Evolutionary conservation across 495 filamentous ascomycete species (phyloP), one percentile per base, ranked within the genome.

Genomic region (Immersiella caudata): DNA sequence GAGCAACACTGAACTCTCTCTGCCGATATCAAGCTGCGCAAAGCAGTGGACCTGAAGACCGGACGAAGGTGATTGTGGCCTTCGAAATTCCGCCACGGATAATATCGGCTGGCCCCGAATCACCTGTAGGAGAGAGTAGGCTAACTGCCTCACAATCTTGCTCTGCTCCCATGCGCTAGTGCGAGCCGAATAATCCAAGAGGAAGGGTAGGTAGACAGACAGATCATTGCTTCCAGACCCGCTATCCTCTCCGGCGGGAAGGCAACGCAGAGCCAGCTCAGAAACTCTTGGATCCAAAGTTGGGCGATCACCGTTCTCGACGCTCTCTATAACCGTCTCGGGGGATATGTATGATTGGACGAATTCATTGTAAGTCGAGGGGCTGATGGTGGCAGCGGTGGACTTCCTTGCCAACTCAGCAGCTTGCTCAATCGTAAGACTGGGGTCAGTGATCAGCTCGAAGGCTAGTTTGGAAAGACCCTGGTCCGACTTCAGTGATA

Each of bases 141-240:
- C 89, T 25, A 92, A 70, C 22, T 76, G 73, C 20, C 91, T 80
- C 33, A 86, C 74, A 0, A 58, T 24, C 16, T 80, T 82, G 61
- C 88, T 88, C 14, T 81, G 68, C 62, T 81, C 81, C 91, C 91
- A 94, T 3, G 88, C 87, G 67, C 86, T 91, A 46, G 81, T 81
- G 46, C 86, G 81, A 6, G 78, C 61, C 40, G 84, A 85, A 66
- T 83, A 87, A 65, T 92, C 89, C 16, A 85, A 73, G 1, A 90
- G 70, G 33, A 85, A 76, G 0, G 87, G 84, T 8, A 92, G 80
- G 66, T 87, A 91, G 40, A 91, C 81, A 49, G 80, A 75, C 8
- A 74, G 56, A 1, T 66, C 51, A 7, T 61, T 9, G 0, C 74
- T 75, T 25, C 63, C 54, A 29, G 25, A 14, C 8, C 25, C 40